Conservation (phyloP, 495 filamentous ascomycete genomes). For the Podospora pseudoanserina region DNA sequence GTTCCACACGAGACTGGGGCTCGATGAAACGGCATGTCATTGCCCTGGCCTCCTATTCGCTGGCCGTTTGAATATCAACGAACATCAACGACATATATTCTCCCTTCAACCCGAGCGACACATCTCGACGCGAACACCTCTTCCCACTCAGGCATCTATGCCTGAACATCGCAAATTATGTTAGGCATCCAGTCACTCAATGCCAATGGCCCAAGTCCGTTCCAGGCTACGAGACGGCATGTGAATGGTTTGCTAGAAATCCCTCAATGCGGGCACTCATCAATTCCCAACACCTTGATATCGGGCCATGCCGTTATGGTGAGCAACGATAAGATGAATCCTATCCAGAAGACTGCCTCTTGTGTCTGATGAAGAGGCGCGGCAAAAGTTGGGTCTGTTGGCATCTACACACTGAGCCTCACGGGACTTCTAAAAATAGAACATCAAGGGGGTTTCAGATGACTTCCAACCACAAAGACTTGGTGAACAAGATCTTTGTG, state of each 20-base stretch:
- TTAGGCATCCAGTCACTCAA: background rate
- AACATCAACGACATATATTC: background rate
- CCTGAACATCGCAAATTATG: background rate
- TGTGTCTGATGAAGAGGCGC: background rate
- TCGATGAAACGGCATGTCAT: background rate
- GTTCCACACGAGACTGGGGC: background rate
- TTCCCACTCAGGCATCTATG: background rate
- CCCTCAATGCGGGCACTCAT: background rate
- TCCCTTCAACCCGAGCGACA: background rate
- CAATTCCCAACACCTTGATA: background rate
- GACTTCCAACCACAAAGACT: background rate
- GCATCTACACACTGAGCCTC: background rate
- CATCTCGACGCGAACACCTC: background rate
- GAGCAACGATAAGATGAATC: background rate
- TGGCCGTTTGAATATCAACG: background rate
- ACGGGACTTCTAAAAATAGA: background rate
- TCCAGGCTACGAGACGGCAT: background rate
- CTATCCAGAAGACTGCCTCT: background rate
- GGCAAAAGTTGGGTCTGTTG: background rate
- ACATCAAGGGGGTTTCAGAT: background rate
- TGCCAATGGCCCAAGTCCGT: background rate
- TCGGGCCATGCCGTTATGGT: background rate
- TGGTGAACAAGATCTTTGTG: background rate
- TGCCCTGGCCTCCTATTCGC: background rate
- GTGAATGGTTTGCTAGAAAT: background rate